Conservation (phyloP, 1,139 yeast species). For the Taphrina betulina region DNA sequence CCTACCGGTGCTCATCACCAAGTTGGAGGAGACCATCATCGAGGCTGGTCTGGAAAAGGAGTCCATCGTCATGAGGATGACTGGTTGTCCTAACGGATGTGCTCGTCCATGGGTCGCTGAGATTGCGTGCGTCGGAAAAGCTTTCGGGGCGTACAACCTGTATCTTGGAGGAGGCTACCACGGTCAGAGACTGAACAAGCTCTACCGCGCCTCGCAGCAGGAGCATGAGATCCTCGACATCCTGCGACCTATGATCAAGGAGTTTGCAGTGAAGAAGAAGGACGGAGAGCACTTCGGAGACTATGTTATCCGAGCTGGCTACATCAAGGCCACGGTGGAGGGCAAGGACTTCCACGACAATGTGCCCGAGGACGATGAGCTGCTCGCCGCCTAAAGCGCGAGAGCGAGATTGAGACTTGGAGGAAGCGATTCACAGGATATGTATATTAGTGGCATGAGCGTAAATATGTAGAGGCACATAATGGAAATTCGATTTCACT, state of each 20-base stretch:
- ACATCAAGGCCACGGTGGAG: constrained; percentile 82
- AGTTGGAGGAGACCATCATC: constrained; percentile 80
- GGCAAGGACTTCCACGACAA: constrained; percentile 95
- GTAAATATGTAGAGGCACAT: too few species aligned
- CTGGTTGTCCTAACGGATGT: constrained; percentile 99
- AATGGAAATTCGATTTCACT: too few species aligned
- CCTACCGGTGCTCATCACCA: constrained; percentile 75
- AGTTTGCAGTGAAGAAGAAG: constrained; percentile 87
- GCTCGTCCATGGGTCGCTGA: constrained; percentile 99
- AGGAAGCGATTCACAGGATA: too few species aligned
- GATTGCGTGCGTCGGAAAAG: constrained; percentile 93
- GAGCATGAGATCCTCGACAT: constrained; percentile 82
- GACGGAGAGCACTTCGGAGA: constrained; percentile 97
- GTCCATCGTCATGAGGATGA: constrained; percentile 95
- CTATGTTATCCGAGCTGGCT: constrained; percentile 78
- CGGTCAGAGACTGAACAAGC: constrained; percentile 89
- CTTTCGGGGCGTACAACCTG: constrained; percentile 86
- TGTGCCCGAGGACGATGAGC: constrained; percentile 44
- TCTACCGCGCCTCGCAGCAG: constrained; percentile 81
- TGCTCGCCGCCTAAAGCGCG: constrained; percentile 23
- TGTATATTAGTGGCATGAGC: too few species aligned
- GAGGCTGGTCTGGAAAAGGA: constrained; percentile 93
- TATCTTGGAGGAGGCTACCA: constrained; percentile 96
- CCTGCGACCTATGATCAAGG: constrained; percentile 81
- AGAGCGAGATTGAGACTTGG: too few species aligned